A percentile compares a stretch with the other conserved stretches of the same genome.
These are phyloP conservation scores for Cerrena zonata DNA, from an alignment of 1,284 basidiomycete genomes.

Conservation along the genomic window DNA sequence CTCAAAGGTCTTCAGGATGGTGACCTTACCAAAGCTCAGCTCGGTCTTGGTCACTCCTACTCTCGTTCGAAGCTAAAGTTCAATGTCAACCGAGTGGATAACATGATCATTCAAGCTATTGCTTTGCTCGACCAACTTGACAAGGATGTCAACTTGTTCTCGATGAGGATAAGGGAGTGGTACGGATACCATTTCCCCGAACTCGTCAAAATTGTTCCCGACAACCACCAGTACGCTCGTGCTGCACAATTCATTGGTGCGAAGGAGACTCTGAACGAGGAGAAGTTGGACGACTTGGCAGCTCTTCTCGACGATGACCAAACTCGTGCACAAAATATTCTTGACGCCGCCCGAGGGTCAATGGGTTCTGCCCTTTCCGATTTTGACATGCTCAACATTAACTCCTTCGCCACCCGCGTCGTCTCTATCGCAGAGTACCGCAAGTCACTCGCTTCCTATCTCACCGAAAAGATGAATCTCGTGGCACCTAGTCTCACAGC, in stretches of 20 bases:
- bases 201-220: slow-evolving; percentile 88
- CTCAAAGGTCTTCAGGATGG: slow-evolving; percentile 84
- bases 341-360: slow-evolving; percentile 89
- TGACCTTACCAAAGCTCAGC: slow-evolving; percentile 89
- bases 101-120: slow-evolving; percentile 99
- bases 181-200: slow-evolving; percentile 99
- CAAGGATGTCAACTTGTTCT: slow-evolving; percentile 99
- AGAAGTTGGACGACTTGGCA: slow-evolving; percentile 77
- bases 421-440: slow-evolving; percentile 92
- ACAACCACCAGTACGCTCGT: slow-evolving; percentile 93
- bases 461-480: slow-evolving; percentile 96
- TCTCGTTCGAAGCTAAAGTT: slow-evolving; percentile 98
- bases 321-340: slow-evolving; percentile 85
- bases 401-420: slow-evolving; percentile 86
- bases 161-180: slow-evolving; percentile 98
- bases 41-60: slow-evolving; percentile 96
- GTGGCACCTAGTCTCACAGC: slow-evolving; percentile 95
- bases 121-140: slow-evolving; percentile 97
- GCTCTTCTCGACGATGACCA: slow-evolving; percentile 83
- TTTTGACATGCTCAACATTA: slow-evolving; percentile 95
- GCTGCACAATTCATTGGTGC: slow-evolving; percentile 86
- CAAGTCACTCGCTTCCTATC: slow-evolving; percentile 83
- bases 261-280: slow-evolving; percentile 74
- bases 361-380: slow-evolving; percentile 94
- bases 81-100: slow-evolving; percentile 98